Conservation (phyloP, 148 eudicot species). For the Beta vulgaris region DNA sequence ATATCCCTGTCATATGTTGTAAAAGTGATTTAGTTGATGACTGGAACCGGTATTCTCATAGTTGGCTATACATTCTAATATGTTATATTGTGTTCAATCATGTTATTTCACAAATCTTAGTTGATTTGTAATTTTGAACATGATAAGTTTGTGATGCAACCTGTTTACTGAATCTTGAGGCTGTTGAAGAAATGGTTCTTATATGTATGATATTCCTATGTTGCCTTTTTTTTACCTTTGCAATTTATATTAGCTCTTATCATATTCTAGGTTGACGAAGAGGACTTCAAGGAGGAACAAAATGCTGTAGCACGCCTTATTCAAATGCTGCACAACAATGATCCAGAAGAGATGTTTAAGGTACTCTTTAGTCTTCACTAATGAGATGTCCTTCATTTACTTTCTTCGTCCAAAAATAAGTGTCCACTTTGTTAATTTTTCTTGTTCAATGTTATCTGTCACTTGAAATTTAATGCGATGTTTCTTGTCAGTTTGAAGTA, state of each 20-base stretch:
- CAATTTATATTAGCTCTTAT: conserved; percentile 11
- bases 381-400: not conserved
- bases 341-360: conserved; percentile 91
- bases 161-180: not conserved
- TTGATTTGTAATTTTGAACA: not conserved
- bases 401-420: not conserved
- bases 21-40: not conserved
- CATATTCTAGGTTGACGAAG: conserved; percentile 67
- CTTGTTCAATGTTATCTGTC: not conserved
- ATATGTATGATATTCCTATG: not conserved
- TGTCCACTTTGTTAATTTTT: not conserved
- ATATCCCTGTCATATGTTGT: not conserved
- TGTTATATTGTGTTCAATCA: not conserved
- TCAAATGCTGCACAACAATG: conserved; percentile 79
- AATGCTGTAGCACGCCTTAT: conserved; percentile 95
- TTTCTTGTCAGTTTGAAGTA: not conserved
- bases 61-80: not conserved
- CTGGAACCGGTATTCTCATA: not conserved
- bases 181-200: not conserved
- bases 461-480: not conserved
- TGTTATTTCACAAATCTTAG: not conserved
- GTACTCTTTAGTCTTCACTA: conserved; percentile 33
- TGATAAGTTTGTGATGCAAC: conserved; percentile 4
- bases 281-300: conserved; percentile 94
- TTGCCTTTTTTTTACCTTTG: not conserved